Base-by-base conservation (phyloP, 1,284 basidiomycete species). In the Inonotus obliquus region DNA sequence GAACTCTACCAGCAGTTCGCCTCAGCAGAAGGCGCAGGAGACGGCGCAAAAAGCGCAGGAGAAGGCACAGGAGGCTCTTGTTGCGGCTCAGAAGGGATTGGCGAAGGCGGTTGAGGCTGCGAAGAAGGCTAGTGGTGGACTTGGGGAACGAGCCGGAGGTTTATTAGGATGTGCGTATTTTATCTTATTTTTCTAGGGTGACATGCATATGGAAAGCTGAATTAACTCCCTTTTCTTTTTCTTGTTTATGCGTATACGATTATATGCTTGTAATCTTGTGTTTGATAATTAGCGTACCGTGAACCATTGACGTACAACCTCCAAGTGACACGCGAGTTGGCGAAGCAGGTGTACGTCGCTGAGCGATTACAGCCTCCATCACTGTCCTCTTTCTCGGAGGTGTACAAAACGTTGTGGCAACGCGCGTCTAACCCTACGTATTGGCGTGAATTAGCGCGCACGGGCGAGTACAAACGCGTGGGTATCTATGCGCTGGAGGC, bases 301-400 rank as follows among this genome's bases (percentile, higher is more conserved):
- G 82, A 92, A 72, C 94, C 94, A 17, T 68, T 96, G 58, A 68
- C 85, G 32, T 96, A 94, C 81, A 95, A 96, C 80, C 78, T 91
- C 59, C 79, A 91, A 63, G 93, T 98, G 62, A 82, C 87, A 54
- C 85, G 88, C 63, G 93, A 96, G 71, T 73, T 98, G 67, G 75
- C 87, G 67, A 95, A 96, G 78, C 93, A 96, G 72, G 85, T 98
- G 64, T 98, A 98, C 79, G 76, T 91, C 66, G 86, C 88, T 53
- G 96, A 98, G 78, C 84, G 86, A 64, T 83, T 98, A 59, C 85
- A 89, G 54, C 93, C 93, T 17, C 96, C 96, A 23, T 81, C 81
- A 14, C 63, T 91, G 57, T 74, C 79, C 41, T 77, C 85, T 59
- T 76, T 94, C 74, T 77, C 81, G 51, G 78, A 79, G 61, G 89